Base-by-base conservation (phyloP, 83 land plant genomes). In the Picea abies region DNA sequence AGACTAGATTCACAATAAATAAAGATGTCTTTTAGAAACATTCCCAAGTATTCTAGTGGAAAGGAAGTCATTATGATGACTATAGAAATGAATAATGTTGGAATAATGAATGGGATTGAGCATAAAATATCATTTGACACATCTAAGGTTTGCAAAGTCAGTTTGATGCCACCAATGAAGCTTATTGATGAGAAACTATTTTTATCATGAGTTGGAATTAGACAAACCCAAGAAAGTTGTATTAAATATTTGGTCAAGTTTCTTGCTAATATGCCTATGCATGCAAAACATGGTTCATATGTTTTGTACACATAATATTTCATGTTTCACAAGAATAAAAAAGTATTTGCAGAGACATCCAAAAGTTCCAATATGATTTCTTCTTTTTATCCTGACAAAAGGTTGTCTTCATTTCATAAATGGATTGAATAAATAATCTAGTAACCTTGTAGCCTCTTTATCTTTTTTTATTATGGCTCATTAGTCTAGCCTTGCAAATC, bases 241-340 rank as follows among this genome's bases (percentile, higher is more conserved):
- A n/a, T n/a, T n/a, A n/a, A n/a, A n/a, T n/a, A n/a, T n/a, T n/a
- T n/a, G n/a, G n/a, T n/a, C n/a, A 25, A 11, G 63, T 22, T 60
- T 22, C 25, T 52, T 6, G 61, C 23, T 52, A 23, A 26, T 78
- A 56, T 47, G 16, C 49, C 1, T 3, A 6, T 78, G 64, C 23
- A 56, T 11, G 60, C 56, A 66, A 52, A 4, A 63, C 83, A 93
- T 93, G 93, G 90, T 25, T 94, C 96, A 2, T 95, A 95, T 89
- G 98, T 92, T 44, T 80, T 89, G 63, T 94, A 91, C 83, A 93
- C 98, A 15, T 94, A 93, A 86, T 96, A 95, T 80, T 83, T 92
- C 19, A 87, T 94, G 62, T 84, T 52, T 29, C 83, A 93, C 22
- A 37, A 12, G 22, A 84, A 76, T 14, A 73, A 63, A 65, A 76